Evolutionary conservation across 495 filamentous ascomycete species (phyloP), one percentile per base, ranked within the genome.

Genomic region (Daldinia vernicosa): DNA sequence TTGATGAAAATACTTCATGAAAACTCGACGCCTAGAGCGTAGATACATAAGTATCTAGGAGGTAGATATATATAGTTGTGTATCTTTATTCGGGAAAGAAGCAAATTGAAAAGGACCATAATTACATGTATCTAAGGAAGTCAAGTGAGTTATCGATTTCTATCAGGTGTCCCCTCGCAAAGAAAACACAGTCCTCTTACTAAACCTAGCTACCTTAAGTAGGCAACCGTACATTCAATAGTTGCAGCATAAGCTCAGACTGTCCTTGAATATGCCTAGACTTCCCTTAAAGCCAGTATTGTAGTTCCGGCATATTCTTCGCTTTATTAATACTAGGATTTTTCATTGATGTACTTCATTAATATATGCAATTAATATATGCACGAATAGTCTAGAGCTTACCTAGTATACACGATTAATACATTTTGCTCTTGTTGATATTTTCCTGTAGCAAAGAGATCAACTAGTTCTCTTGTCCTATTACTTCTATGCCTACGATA

Each of bases 371-470:
- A 8, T 11, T 53, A n/a, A 27, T 15, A 2, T 30, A 6, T 53
- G 26, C 15, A 27, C 1, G 24, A 45, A 22, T 45, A 22, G 17
- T 19, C 40, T 9, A 11, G 40, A 22, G n/a, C 2, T 19, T n/a
- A 43, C 30, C 30, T 32, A 6, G 5, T 43, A n/a, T 19, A 19
- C 1, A 8, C n/a, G 17, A 17, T 17, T 8, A 17, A 22, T 19
- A 12, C 9, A 24, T 22, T 1, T 12, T 47, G 3, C 19, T 47
- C 43, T 52, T 33, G n/a, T 43, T 15, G n/a, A 24, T 52, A 12
- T 55, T 22, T 24, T 27, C 0, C 0, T 61, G 32, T 40, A 47
- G 57, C 39, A 66, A 71, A 71, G 62, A 11, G 14, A 14, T 28
- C 30, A 37, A 8, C 32, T 33, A 9, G 12, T 4, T 14, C 6